These are phyloP conservation scores for Tilletiaria anomala DNA, from an alignment of 1,284 basidiomycete species.

Conservation along the genomic window DNA sequence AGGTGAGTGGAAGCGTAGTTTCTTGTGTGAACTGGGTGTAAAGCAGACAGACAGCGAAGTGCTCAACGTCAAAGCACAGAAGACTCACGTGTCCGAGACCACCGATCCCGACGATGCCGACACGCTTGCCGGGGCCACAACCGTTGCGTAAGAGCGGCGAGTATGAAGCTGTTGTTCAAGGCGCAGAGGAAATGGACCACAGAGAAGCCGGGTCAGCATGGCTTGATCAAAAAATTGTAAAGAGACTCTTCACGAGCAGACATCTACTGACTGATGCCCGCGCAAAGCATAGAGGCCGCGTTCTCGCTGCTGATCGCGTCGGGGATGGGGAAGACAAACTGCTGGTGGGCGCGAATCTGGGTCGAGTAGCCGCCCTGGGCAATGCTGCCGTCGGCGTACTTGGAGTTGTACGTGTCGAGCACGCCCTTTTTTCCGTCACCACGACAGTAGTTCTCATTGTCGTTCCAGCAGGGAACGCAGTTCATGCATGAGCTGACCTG, in stretches of 20 bases:
- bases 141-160: constrained; percentile 53
- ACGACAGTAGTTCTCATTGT: constrained; percentile 26
- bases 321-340: constrained; percentile 58
- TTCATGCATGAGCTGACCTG: constrained; percentile 48
- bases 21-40: no score
- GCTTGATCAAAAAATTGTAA: no score
- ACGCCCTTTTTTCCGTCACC: constrained; percentile 34
- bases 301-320: constrained; percentile 48
- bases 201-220: no score
- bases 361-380: constrained; percentile 54
- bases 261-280: constrained; percentile 54
- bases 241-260: no score
- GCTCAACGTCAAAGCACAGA: neutral
- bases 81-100: constrained; percentile 37
- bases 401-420: constrained; percentile 42
- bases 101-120: constrained; percentile 50
- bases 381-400: constrained; percentile 47
- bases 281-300: constrained; percentile 49
- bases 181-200: no score
- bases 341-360: constrained; percentile 53
- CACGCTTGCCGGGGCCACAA: constrained; percentile 51
- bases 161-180: no score
- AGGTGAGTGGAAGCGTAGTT: no score
- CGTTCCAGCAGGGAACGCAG: constrained; percentile 47
- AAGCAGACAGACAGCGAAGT: no score